Evolutionary conservation across 192 early-diverging fungal species (phyloP).

Genomic region (Ambispora gerdemannii): DNA sequence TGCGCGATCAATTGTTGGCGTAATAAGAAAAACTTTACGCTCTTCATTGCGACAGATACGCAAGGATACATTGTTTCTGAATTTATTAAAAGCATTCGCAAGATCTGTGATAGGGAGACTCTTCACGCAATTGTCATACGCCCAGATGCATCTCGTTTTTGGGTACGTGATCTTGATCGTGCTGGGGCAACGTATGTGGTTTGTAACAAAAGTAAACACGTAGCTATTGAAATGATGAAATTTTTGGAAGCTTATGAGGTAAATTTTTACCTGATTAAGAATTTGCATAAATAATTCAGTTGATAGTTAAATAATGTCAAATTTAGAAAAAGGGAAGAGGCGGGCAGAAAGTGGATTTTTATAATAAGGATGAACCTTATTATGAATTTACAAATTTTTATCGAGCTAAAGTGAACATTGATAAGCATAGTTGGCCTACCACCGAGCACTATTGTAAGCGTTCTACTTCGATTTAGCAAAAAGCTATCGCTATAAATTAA

Average conservation of each 20-base stretch:
- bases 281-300: no score
- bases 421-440: constrained; percentile 34
- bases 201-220: no score
- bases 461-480: no score
- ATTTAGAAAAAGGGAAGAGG: no score
- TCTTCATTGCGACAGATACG: background rate
- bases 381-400: constrained; percentile 49
- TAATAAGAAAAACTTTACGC: background rate
- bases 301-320: no score
- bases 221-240: no score
- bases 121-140: constrained; percentile 4
- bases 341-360: constrained; percentile 48
- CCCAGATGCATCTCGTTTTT: background rate
- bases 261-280: no score
- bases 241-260: no score
- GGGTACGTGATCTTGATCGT: background rate
- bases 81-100: background rate
- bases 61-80: background rate
- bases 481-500: no score
- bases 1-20: constrained; percentile 9
- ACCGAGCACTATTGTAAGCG: constrained; percentile 45
- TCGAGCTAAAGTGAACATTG: constrained; percentile 28
- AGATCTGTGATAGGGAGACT: background rate
- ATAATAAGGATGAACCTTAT: constrained; percentile 35
- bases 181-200: background rate